Evolutionary conservation across 768 basidiomycete species (phyloP).

Genomic region (Coprinopsis sp.): DNA sequence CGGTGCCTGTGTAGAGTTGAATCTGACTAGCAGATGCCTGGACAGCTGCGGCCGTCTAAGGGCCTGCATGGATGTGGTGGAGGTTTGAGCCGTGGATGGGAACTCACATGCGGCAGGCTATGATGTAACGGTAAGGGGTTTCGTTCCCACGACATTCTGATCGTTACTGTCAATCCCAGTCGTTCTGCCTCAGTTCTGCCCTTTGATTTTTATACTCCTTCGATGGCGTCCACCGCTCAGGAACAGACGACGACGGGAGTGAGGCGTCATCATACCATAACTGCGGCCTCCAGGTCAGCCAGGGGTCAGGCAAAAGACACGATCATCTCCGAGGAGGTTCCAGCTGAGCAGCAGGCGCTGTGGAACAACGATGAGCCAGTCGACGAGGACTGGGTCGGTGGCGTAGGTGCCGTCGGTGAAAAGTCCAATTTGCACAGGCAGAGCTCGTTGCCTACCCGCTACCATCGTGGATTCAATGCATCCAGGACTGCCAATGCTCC

Average conservation of each 20-base stretch:
- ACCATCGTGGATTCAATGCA: slow-evolving; percentile 61
- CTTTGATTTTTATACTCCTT: slow-evolving; percentile 13
- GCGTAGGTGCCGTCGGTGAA: slow-evolving; percentile 79
- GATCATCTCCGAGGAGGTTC: slow-evolving; percentile 68
- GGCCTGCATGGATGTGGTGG: slow-evolving; percentile 19
- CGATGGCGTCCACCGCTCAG: slow-evolving; percentile 31
- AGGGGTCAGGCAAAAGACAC: slow-evolving; percentile 56
- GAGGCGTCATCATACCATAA: slow-evolving; percentile 82
- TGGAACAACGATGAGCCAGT: slow-evolving; percentile 78
- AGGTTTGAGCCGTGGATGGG: not conserved
- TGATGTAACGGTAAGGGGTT: too few relatives aligned
- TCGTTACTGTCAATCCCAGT: slow-evolving; percentile 12
- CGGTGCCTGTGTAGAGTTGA: slow-evolving; percentile 12
- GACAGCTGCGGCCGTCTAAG: slow-evolving; percentile 7
- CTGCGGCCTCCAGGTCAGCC: slow-evolving; percentile 63
- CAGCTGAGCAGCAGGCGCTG: slow-evolving; percentile 44
- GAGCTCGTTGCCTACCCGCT: slow-evolving; percentile 75
- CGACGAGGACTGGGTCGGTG: slow-evolving; percentile 77
- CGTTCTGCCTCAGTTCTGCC: slow-evolving; percentile 4
- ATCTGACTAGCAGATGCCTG: not conserved
- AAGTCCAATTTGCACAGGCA: slow-evolving; percentile 77
- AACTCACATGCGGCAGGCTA: too few relatives aligned
- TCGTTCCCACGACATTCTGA: slow-evolving; percentile 17
- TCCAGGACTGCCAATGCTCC: slow-evolving; percentile 54
- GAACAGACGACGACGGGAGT: slow-evolving; percentile 40